Percentiles rank a stretch among this genome's conserved stretches.
phyloP scores from a whole-genome alignment of 129 eudicot species.

The Ambrosia artemisiifolia region DNA sequence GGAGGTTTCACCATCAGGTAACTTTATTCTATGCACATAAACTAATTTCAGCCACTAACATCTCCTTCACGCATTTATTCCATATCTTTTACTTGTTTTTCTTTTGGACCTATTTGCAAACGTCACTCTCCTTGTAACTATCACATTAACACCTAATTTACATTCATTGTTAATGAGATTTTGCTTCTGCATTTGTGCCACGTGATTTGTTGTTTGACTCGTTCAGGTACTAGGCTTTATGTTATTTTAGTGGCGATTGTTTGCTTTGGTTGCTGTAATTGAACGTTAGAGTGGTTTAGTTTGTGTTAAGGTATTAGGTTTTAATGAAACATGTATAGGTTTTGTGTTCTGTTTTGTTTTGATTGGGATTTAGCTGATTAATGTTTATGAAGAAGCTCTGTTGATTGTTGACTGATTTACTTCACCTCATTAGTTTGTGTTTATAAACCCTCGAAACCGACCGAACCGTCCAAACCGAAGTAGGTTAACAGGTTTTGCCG shows the following conservation, averaged over 20 bases:
- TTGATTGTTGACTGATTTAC: background rate
- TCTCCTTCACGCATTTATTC: background rate
- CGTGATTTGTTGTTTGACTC: slow-evolving; percentile 11
- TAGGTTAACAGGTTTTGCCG: no score
- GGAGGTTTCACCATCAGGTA: slow-evolving; percentile 20
- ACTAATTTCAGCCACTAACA: slow-evolving; percentile 4
- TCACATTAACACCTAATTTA: slow-evolving; percentile 20
- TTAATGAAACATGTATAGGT: background rate
- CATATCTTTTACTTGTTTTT: slow-evolving; percentile 15
- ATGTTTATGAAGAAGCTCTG: background rate
- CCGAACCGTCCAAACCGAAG: no score
- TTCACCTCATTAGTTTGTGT: background rate
- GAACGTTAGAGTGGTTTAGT: background rate
- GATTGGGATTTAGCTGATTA: background rate
- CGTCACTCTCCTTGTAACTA: slow-evolving; percentile 2
- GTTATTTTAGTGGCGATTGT: background rate
- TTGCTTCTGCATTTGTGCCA: background rate
- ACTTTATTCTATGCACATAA: background rate
- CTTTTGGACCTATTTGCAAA: slow-evolving; percentile 7
- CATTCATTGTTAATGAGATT: slow-evolving; percentile 9
- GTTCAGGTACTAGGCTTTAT: slow-evolving; percentile 12
- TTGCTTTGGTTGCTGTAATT: background rate
- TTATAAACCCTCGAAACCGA: no score
- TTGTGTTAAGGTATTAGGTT: background rate
- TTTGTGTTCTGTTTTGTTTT: background rate